These are phyloP conservation scores for Sporothrix curviconia DNA, from an alignment of 2,329 filamentous ascomycete species.

Conservation along the genomic window DNA sequence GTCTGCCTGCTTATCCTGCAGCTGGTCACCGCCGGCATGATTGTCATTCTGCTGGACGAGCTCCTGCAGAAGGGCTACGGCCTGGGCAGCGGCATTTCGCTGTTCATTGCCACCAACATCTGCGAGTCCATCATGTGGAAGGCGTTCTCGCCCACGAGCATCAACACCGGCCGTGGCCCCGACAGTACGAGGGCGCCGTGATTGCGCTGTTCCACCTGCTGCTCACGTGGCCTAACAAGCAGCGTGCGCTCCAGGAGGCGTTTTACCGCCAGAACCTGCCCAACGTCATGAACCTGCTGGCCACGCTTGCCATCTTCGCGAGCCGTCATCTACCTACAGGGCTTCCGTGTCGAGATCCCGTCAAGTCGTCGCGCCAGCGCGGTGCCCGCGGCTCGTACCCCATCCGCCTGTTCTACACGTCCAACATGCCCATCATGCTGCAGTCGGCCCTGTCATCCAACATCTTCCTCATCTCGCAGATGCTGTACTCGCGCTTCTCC, in stretches of 20 bases:
- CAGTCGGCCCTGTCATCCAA: conserved; percentile 98
- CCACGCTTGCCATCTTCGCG: conserved; percentile 87
- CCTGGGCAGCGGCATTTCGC: conserved; percentile 94
- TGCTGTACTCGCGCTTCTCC: conserved; percentile 98
- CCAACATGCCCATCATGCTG: conserved; percentile 99
- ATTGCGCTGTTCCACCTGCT: conserved; percentile 97
- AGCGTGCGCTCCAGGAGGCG: conserved; percentile 93
- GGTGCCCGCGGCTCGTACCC: conserved; percentile 97
- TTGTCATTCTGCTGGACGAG: conserved; percentile 98
- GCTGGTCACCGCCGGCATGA: conserved; percentile 93
- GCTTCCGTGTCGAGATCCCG: conserved; percentile 98
- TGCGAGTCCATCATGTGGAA: conserved; percentile 99
- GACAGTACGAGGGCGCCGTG: conserved; percentile 98
- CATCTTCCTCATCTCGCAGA: conserved; percentile 98
- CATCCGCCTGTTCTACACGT: conserved; percentile 98
- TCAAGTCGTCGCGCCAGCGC: conserved; percentile 98
- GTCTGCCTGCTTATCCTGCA: conserved; percentile 97
- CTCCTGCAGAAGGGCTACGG: conserved; percentile 99
- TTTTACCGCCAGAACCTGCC: conserved; percentile 99
- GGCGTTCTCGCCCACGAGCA: conserved; percentile 97
- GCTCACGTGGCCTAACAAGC: conserved; percentile 99
- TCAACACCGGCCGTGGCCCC: conserved; percentile 97
- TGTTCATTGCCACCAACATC: conserved; percentile 99
- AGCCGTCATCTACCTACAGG: conserved; percentile 98
- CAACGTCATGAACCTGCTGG: conserved; percentile 98